Evolutionary conservation across 495 filamentous ascomycete genomes (phyloP).

Genomic region (Penicillium steckii): DNA sequence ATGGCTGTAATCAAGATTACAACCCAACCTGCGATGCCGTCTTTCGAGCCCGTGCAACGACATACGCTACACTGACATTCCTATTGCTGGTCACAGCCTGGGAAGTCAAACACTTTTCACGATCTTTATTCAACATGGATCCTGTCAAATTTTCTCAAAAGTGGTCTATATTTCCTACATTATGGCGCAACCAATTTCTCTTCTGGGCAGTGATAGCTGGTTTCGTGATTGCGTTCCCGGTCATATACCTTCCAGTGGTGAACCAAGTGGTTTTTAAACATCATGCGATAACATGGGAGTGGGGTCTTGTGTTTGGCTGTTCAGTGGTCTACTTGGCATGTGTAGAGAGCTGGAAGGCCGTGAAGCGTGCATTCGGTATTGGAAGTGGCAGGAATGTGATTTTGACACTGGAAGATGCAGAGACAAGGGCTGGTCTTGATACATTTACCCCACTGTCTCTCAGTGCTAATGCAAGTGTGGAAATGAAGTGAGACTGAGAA

Average conservation of each 20-base stretch:
- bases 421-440: slow-evolving; percentile 26
- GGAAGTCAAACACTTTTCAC: slow-evolving; percentile 72
- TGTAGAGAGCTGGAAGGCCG: slow-evolving; percentile 66
- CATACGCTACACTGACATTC: slow-evolving; percentile 75
- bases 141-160: slow-evolving; percentile 39
- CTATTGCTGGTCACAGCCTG: slow-evolving; percentile 70
- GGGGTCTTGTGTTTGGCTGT: slow-evolving; percentile 61
- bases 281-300: slow-evolving; percentile 70
- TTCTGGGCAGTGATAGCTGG: slow-evolving; percentile 72
- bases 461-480: slow-evolving; percentile 36
- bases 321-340: slow-evolving; percentile 58
- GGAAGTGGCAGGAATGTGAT: slow-evolving; percentile 34
- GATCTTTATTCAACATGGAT: slow-evolving; percentile 67
- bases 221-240: slow-evolving; percentile 65
- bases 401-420: slow-evolving; percentile 35
- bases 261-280: slow-evolving; percentile 75
- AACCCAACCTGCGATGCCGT: slow-evolving; percentile 56
- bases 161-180: slow-evolving; percentile 59
- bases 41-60: slow-evolving; percentile 74
- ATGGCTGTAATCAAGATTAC: slow-evolving; percentile 63
- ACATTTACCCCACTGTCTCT: slow-evolving; percentile 23
- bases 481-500: slow-evolving; percentile 25
- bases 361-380: slow-evolving; percentile 51
- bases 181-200: slow-evolving; percentile 70
- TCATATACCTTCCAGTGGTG: slow-evolving; percentile 69